Evolutionary conservation across 2,329 filamentous ascomycete species (phyloP), one percentile per base, ranked within the genome.

Genomic region (Claviceps digitariae): DNA sequence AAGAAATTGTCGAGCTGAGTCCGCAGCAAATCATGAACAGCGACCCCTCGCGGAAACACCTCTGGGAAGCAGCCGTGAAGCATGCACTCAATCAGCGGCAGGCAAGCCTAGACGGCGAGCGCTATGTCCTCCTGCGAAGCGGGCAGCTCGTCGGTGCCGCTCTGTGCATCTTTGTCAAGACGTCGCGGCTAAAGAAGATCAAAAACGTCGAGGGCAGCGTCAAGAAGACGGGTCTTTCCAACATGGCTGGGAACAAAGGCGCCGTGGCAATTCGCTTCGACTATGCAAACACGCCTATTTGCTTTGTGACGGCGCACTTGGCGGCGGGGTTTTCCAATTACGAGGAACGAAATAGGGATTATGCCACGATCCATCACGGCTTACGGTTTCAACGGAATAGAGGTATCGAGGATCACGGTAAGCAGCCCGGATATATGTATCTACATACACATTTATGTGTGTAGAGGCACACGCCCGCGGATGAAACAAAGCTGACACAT

Each of bases 1-100:
- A 98, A 65, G 93, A 98, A 68, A 97, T 98, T 57, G 93, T 98
- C n/a, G 88, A 95, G 64, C 74, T 98, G 48, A 96, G 89, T 61
- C 93, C 94, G 17, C 91, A 97, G 66, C 93, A 98, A 64, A 97
- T 98, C 63, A 96, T 98, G 90, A 95, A 94, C 59, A 97, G 90
- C 56, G 91, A 98, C 65, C 93, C 93, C 1, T 82, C 83, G 3
- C 80, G 87, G 52, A 87, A 91, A 59, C 83, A 89, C 57, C 72
- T 84, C 21, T 98, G 93, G 93, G 93, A 98, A 66, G 72, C 77
- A 52, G 84, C 87, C 4, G 90, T 97, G 25, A 84, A 84, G 58
- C 75, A 74, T 47, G 88, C 84, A 15, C 70, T 98, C 41, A 96
- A 97, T 61, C 69, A 72, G 12, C 80, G 86, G 57, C 83, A 88